Evolutionary conservation across 345 rosid genomes (phyloP), one percentile per base, ranked within the genome.

Genomic region (Gossypium mustelinum): DNA sequence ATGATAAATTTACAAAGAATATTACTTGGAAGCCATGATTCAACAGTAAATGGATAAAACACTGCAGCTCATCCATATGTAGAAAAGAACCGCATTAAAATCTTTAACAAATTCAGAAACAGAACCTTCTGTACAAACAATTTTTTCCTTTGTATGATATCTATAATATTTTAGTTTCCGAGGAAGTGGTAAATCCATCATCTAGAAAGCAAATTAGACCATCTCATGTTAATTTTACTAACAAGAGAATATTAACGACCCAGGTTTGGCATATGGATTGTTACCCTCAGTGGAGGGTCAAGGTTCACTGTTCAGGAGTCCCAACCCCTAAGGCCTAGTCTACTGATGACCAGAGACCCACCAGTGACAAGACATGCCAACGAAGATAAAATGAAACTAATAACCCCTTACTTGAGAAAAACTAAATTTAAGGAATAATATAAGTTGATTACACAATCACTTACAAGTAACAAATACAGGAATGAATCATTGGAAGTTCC

Each of bases 1-100:
- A 17, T 34, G 61, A 29, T 25, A 29, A 69, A 69, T 25, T 68
- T 7, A 20, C 2, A 47, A 47, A 8, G 55, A 67, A 67, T 39
- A 68, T 67, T 12, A 45, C 13, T 20, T 45, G 57, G 24, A 47
- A 9, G 55, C 20, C 75, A 58, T 4, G 41, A 57, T 44, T 27
- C 57, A 47, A 45, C 55, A 58, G 41, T 24, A 58, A 72, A 56
- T 44, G 55, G 43, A 73, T 9, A 44, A 58, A 58, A 51, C 60
- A 52, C 11, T 52, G 60, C 22, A 47, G 57, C 48, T 13, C 20
- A 43, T 24, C 41, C 24, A 14, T 29, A 27, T 27, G 44, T 4
- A 52, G 73, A 69, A 69, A 17, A 17, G 14, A 50, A 51, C 16
- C 17, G 25, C 4, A 0, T 69, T 16, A 41, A 51, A 51, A 68